Percentiles rank a stretch among this genome's conserved stretches.
Evolutionary conservation across 2,329 filamentous ascomycete species (phyloP).

Genomic region (Nigrograna mackinnonii): DNA sequence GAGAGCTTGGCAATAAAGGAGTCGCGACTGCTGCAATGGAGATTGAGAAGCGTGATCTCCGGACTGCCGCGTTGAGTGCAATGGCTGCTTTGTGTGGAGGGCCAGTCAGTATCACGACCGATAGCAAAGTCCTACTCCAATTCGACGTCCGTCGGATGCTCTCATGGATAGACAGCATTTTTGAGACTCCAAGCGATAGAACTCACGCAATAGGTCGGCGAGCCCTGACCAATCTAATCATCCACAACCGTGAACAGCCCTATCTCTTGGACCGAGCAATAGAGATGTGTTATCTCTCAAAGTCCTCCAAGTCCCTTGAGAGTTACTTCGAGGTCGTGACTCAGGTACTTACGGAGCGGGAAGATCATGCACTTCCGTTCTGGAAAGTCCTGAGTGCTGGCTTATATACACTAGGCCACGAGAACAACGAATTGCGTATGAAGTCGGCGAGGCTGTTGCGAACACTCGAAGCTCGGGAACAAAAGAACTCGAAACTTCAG

Average conservation of each 20-base stretch:
- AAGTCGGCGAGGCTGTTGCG: slow-evolving; percentile 84
- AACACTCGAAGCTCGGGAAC: slow-evolving; percentile 79
- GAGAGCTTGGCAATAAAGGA: slow-evolving; percentile 71
- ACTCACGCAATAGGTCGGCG: slow-evolving; percentile 88
- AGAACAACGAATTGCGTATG: slow-evolving; percentile 84
- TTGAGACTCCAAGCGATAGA: slow-evolving; percentile 87
- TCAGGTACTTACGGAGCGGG: slow-evolving; percentile 80
- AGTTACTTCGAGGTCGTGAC: slow-evolving; percentile 95
- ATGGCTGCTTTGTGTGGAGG: slow-evolving; percentile 91
- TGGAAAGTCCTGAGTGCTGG: slow-evolving; percentile 90
- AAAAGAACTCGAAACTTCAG: slow-evolving; percentile 86
- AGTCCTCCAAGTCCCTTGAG: slow-evolving; percentile 80
- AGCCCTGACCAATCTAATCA: slow-evolving; percentile 85
- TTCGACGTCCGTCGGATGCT: slow-evolving; percentile 94
- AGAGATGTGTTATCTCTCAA: slow-evolving; percentile 83
- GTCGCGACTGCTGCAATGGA: slow-evolving; percentile 89
- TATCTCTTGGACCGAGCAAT: slow-evolving; percentile 90
- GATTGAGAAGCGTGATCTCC: slow-evolving; percentile 92
- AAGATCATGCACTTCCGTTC: slow-evolving; percentile 82
- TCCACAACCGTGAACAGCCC: slow-evolving; percentile 85
- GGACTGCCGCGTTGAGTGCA: slow-evolving; percentile 86
- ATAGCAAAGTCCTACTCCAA: slow-evolving; percentile 82
- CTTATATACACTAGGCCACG: slow-evolving; percentile 89
- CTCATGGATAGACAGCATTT: slow-evolving; percentile 93
- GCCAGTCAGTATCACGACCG: slow-evolving; percentile 83